phyloP scores from a whole-genome alignment of 2,329 filamentous ascomycete genomes.

The Zymoseptoria passerinii region DNA sequence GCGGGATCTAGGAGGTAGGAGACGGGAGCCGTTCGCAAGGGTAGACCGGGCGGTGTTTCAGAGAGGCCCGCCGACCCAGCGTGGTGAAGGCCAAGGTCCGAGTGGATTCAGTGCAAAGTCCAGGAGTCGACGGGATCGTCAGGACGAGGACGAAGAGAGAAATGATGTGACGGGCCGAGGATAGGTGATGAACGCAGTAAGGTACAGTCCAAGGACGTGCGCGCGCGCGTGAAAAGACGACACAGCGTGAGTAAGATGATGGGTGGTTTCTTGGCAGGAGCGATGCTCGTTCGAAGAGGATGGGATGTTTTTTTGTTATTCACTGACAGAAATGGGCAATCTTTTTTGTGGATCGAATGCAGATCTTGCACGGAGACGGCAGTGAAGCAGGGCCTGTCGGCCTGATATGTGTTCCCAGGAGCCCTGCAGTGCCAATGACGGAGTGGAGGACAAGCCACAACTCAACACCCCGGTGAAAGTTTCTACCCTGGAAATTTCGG shows the following conservation, averaged over 20 bases:
- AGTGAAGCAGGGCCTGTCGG: neutral
- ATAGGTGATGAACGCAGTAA: neutral
- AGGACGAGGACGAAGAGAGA: constrained; percentile 8
- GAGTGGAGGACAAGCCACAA: neutral
- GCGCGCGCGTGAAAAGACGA: too few species aligned
- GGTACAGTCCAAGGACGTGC: too few species aligned
- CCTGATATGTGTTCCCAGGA: constrained; percentile 4
- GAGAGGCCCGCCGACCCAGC: neutral
- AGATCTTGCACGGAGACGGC: constrained; percentile 8
- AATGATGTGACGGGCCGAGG: constrained; percentile 9
- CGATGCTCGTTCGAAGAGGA: constrained; percentile 3
- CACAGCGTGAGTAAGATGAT: neutral
- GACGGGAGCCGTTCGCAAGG: constrained; percentile 17
- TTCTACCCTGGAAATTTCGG: neutral
- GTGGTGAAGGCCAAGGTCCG: neutral
- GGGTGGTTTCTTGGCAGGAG: constrained; percentile 1
- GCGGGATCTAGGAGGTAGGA: constrained; percentile 19
- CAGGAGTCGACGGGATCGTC: neutral
- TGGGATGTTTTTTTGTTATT: constrained; percentile 1
- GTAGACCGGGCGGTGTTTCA: neutral
- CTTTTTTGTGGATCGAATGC: constrained; percentile 14
- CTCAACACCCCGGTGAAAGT: neutral
- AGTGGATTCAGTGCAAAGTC: neutral
- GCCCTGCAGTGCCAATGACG: neutral
- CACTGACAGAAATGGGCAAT: constrained; percentile 3